These are phyloP conservation scores for Lasiodiplodia theobromae DNA, from an alignment of 2,329 filamentous ascomycete genomes.

Conservation along the genomic window DNA sequence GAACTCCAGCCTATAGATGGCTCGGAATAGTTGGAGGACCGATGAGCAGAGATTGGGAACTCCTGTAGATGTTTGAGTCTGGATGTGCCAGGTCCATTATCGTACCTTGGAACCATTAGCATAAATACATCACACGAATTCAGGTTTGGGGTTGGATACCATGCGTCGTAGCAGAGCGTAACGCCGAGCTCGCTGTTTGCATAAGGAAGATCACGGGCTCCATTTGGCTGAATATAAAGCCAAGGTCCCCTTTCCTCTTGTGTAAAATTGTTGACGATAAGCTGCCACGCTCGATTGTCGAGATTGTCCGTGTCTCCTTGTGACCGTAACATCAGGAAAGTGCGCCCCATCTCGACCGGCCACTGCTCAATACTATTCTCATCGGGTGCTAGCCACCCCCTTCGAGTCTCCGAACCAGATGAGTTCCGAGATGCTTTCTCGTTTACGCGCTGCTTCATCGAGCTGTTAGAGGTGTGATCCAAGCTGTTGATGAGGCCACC, in stretches of 20 bases:
- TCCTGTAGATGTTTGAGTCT: neutral
- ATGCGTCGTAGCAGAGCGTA: slow-evolving; percentile 1
- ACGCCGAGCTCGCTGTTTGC: neutral
- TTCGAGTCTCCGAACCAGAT: neutral
- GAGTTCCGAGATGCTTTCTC: neutral
- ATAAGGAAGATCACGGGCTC: neutral
- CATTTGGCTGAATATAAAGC: neutral
- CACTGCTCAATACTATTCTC: neutral
- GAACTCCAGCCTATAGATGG: neutral
- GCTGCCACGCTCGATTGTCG: neutral
- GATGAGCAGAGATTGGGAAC: neutral
- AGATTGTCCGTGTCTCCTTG: neutral
- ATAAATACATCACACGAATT: neutral
- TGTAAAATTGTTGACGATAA: neutral
- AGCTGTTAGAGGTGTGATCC: slow-evolving; percentile 1
- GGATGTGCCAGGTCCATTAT: neutral
- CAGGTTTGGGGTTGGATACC: neutral
- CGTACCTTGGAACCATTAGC: neutral
- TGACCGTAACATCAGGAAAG: neutral
- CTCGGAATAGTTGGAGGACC: neutral
- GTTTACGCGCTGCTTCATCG: neutral
- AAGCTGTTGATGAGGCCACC: slow-evolving; percentile 9
- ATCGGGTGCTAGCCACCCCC: neutral
- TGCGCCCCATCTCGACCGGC: neutral
- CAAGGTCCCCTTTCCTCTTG: neutral